phyloP scores from a whole-genome alignment of 176 grass and related monocot genomes.

The Phragmites australis region DNA sequence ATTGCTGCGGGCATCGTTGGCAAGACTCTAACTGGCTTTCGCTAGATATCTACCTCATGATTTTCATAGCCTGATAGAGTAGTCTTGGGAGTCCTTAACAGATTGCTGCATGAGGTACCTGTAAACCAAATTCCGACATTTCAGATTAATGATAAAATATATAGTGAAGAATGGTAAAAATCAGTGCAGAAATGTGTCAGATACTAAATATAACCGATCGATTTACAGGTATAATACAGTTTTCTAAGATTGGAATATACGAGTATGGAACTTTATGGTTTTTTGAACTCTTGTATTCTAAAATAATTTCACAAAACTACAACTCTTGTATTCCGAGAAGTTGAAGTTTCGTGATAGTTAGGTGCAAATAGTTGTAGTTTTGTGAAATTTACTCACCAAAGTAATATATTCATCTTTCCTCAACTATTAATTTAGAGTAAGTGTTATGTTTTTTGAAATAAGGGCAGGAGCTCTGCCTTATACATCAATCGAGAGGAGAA shows the following conservation, averaged over 20 bases:
- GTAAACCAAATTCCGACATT: background rate
- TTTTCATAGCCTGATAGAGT: background rate
- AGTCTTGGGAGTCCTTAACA: slow-evolving; percentile 29
- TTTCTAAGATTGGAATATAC: background rate
- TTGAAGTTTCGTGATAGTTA: too few species aligned
- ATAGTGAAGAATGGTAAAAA: background rate
- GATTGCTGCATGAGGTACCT: slow-evolving; percentile 58
- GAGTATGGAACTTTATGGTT: background rate
- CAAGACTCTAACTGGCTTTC: background rate
- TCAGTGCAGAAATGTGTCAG: background rate
- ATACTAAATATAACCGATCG: background rate
- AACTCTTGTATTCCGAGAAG: too few species aligned
- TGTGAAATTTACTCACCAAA: too few species aligned
- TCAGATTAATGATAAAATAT: slow-evolving; percentile 11
- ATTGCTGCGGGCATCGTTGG: background rate
- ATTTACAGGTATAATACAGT: background rate
- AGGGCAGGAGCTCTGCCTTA: background rate
- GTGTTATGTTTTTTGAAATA: background rate
- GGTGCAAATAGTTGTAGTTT: too few species aligned
- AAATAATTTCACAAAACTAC: too few species aligned
- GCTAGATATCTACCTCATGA: background rate
- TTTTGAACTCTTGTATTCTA: background rate
- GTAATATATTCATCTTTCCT: background rate
- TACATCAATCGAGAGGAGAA: background rate
- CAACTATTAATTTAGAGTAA: background rate